Evolutionary conservation across 2,329 filamentous ascomycete genomes (phyloP).

Genomic region (Neonectria faginata): DNA sequence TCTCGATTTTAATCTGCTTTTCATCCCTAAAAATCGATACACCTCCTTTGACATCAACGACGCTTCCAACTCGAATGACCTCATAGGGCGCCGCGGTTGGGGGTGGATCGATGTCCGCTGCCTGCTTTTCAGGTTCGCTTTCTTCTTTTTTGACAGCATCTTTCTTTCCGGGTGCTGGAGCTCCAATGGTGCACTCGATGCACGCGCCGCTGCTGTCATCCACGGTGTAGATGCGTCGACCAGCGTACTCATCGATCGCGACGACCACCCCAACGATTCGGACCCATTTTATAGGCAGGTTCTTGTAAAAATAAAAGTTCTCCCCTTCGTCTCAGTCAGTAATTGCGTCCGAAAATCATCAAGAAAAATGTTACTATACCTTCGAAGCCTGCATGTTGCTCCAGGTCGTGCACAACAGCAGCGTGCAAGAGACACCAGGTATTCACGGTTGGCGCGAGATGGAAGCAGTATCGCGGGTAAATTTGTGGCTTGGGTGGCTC

Average conservation of each 20-base stretch:
- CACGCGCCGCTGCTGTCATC: constrained; percentile 74
- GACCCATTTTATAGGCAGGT: constrained; percentile 82
- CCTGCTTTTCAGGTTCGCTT: constrained; percentile 19
- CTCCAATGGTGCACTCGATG: constrained; percentile 58
- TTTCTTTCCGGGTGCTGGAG: constrained; percentile 21
- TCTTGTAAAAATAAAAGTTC: constrained; percentile 73
- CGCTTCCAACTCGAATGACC: constrained; percentile 62
- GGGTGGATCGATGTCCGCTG: constrained; percentile 12
- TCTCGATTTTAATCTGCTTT: constrained; percentile 65
- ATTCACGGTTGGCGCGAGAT: constrained; percentile 70
- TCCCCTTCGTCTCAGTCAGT: constrained; percentile 53
- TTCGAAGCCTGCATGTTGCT: constrained; percentile 62
- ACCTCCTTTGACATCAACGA: constrained; percentile 69
- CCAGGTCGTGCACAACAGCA: constrained; percentile 62
- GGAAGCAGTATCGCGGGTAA: constrained; percentile 74
- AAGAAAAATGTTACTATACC: constrained; percentile 53
- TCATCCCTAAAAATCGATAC: constrained; percentile 60
- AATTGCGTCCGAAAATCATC: background rate
- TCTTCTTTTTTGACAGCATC: constrained; percentile 5
- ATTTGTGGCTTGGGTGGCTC: constrained; percentile 51
- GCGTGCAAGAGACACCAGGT: constrained; percentile 69
- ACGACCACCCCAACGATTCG: constrained; percentile 78
- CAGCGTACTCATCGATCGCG: constrained; percentile 64
- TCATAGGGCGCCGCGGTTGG: constrained; percentile 33
- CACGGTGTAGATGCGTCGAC: constrained; percentile 65